Evolutionary conservation across 371 early-diverging fungal species (phyloP), one percentile per base, ranked within the genome.

Genomic region (Fennellomyces sp.): DNA sequence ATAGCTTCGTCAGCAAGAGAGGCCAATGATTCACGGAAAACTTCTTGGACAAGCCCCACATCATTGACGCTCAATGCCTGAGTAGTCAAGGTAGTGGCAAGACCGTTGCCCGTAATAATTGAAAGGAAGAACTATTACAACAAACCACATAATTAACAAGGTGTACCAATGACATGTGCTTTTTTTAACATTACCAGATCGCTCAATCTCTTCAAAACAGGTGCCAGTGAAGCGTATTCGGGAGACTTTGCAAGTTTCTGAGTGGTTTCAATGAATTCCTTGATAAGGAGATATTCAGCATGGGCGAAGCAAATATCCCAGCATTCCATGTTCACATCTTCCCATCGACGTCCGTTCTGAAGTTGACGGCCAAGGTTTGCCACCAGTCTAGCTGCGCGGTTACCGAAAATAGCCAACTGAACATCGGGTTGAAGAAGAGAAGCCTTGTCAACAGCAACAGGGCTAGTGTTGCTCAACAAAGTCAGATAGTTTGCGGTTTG

Each of bases 341-440:
- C 65, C 86, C 86, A 86, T 15, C 66, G 55, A 61, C 71, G 58
- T 28, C 75, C 71, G 17, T 60, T 30, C 52, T 64, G 64, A 23
- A 69, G 47, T 45, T 71, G 73, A 56, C 56, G 70, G 45, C 60
- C 76, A 25, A 90, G 68, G 8, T 78, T 78, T 5, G 70, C 70
- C 0, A 81, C 83, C 26, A 83, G 68, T n/a, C 84, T 73, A 35
- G 78, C 80, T 1, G 90, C 81, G 26, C 90, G 85, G 48, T 68
- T 81, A 38, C 82, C 82, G 58, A 86, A 86, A 7, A 89, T 60
- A 15, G 78, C 66, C 38, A 88, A 66, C 51, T 88, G 88, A 0
- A 79, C 67, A 10, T 76, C 51, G 21, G 81, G 70, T 17, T 80
- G 72, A 21, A 76, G 55, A 54, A 84, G 63, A 19, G 67, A 66